phyloP scores from a whole-genome alignment of 192 early-diverging fungal genomes.

The Gaertneriomyces sp. region DNA sequence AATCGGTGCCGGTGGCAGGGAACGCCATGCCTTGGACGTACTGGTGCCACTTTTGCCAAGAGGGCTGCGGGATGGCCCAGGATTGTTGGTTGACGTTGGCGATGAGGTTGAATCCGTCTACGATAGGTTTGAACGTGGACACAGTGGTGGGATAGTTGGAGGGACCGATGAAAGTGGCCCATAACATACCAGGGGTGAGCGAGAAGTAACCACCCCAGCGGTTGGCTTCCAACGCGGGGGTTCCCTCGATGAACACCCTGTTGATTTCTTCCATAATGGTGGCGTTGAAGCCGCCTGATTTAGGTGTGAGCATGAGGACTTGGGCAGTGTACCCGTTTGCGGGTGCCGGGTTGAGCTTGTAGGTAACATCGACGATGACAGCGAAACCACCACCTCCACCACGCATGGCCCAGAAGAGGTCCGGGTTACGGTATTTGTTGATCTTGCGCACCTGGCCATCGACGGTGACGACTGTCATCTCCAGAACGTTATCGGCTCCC shows the following conservation, averaged over 20 bases:
- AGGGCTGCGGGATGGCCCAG: background rate
- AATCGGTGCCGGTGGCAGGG: background rate
- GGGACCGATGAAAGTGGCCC: background rate
- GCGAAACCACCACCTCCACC: slow-evolving; percentile 20
- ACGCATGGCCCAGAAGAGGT: slow-evolving; percentile 14
- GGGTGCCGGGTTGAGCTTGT: background rate
- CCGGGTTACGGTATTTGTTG: slow-evolving; percentile 4
- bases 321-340: background rate
- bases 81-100: background rate
- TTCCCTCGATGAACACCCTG: background rate
- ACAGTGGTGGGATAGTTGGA: background rate
- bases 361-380: background rate
- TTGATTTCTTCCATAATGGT: background rate
- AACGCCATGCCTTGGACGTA: background rate
- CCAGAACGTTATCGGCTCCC: slow-evolving; percentile 12
- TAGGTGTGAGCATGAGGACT: background rate
- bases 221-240: background rate
- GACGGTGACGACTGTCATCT: slow-evolving; percentile 18
- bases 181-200: slow-evolving; percentile 1
- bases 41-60: background rate
- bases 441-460: background rate
- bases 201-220: slow-evolving; percentile 4
- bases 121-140: background rate
- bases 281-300: background rate
- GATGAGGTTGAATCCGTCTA: background rate